Conservation (phyloP, 139 green algal genomes). For the Chlamydomonas schloesseri region DNA sequence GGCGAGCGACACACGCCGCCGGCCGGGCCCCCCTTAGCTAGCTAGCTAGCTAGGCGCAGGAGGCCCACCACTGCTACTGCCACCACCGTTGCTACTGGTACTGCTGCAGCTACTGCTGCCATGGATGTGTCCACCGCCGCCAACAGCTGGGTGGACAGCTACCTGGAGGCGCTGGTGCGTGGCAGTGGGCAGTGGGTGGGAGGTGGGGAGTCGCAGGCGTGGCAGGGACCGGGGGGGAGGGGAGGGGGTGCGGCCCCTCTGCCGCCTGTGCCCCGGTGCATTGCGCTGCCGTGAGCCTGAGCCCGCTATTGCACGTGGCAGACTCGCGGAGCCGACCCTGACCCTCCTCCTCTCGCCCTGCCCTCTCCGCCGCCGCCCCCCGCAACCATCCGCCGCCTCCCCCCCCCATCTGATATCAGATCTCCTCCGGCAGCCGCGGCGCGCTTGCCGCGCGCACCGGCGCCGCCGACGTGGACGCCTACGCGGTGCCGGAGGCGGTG, state of each 20-base stretch:
- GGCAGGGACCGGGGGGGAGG: not conserved
- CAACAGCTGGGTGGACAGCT: constrained; percentile 87
- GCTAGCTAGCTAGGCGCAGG: no score
- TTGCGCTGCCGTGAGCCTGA: no score
- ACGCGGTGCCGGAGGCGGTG: constrained; percentile 17
- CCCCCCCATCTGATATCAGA: not conserved
- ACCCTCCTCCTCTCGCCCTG: no score
- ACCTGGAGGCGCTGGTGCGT: constrained; percentile 82
- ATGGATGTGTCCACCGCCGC: constrained; percentile 49
- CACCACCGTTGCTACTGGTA: no score
- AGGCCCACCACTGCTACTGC: no score
- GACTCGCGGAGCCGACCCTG: no score
- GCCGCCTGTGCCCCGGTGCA: no score
- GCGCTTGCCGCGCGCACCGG: not conserved
- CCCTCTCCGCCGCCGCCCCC: not conserved
- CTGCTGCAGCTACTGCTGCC: not conserved
- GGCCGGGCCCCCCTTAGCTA: no score
- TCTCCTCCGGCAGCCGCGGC: constrained; percentile 2
- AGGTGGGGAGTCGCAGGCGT: not conserved
- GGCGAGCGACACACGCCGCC: no score
- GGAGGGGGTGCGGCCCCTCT: no score
- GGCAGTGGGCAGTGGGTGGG: not conserved
- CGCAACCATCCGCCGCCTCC: not conserved
- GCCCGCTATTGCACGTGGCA: no score
- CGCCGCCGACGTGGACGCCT: not conserved